Evolutionary conservation across 129 eudicot genomes (phyloP), one percentile per base, ranked within the genome.

Genomic region (Flaveria ramosissima): DNA sequence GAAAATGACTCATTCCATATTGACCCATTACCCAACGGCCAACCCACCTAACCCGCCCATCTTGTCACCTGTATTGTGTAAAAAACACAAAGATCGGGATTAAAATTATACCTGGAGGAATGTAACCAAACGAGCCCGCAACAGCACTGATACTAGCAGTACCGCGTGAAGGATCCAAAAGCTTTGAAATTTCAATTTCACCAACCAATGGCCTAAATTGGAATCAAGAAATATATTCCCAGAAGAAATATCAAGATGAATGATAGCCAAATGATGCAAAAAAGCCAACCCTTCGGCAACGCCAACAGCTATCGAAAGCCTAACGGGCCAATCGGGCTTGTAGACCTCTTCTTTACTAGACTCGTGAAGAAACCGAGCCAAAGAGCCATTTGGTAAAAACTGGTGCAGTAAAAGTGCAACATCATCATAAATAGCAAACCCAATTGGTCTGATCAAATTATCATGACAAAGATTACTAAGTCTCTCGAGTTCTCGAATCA

Each of bases 111-210:
- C 99, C 99, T 78, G 99, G 99, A 47, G 99, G 97, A 62, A 95
- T 95, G 74, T 95, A 95, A 76, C 99, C 99, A 51, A 92, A 95
- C 27, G 99, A 95, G 74, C 99, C 99, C 7, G 99, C 99, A 84
- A 95, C 99, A 12, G 99, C 97, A 55, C 99, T 95, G 52, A 95
- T 95, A 64, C 99, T 95, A 50, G 97, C 99, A 0, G 99, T 95
- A 39, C 97, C 99, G 63, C 99, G 88, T 9, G 96, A 92, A 17
- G 99, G 97, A 61, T 95, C 99, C 32, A 95, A 85, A 23, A 95
- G 97, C 86, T 92, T 91, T 6, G 99, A 95, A 75, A 95, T 92
- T 79, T 95, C 99, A 59, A 95, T 89, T 85, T 95, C 97, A 43
- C 96, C 91, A 66, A 92, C 88, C 88, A 92, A 66, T 1, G 99